These are phyloP conservation scores for Monosporozyma aerobia DNA, from an alignment of 805 yeast species.

Conservation along the genomic window DNA sequence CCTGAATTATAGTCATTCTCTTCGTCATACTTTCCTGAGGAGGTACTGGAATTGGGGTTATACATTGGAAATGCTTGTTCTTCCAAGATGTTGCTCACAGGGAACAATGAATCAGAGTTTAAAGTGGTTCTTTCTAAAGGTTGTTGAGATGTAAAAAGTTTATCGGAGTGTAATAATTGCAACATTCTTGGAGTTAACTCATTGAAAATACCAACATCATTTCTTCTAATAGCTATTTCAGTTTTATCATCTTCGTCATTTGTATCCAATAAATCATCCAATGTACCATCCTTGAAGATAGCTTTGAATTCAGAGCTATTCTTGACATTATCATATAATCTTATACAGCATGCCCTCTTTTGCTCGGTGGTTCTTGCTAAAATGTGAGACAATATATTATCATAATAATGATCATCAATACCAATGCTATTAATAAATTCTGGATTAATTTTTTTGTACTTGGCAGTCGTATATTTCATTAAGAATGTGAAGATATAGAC, in stretches of 20 bases:
- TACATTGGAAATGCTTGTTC: background rate
- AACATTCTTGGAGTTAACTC: slow-evolving; percentile 6
- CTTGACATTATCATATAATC: background rate
- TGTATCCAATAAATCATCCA: background rate
- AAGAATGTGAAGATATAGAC: slow-evolving; percentile 19
- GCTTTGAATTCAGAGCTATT: slow-evolving; percentile 1
- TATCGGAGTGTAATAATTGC: slow-evolving; percentile 5
- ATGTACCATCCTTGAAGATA: background rate
- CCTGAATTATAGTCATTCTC: background rate
- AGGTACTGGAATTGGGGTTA: background rate
- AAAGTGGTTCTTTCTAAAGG: background rate
- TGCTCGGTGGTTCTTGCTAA: slow-evolving; percentile 11
- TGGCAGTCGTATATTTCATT: slow-evolving; percentile 9
- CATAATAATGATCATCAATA: slow-evolving; percentile 3
- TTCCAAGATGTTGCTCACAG: background rate
- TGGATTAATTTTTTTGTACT: background rate
- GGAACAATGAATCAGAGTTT: background rate
- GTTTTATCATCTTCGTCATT: background rate
- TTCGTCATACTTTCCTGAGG: background rate
- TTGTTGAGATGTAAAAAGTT: slow-evolving; percentile 1
- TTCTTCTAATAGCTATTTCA: background rate
- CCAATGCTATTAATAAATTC: background rate
- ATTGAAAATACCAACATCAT: slow-evolving; percentile 6
- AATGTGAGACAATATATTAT: slow-evolving; percentile 8
- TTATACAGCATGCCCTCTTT: slow-evolving; percentile 10